A percentile compares a stretch with the other conserved stretches of the same genome.
These are phyloP conservation scores for Brasenia schreberi DNA, from an alignment of 164 flowering plant genomes.

Conservation along the genomic window DNA sequence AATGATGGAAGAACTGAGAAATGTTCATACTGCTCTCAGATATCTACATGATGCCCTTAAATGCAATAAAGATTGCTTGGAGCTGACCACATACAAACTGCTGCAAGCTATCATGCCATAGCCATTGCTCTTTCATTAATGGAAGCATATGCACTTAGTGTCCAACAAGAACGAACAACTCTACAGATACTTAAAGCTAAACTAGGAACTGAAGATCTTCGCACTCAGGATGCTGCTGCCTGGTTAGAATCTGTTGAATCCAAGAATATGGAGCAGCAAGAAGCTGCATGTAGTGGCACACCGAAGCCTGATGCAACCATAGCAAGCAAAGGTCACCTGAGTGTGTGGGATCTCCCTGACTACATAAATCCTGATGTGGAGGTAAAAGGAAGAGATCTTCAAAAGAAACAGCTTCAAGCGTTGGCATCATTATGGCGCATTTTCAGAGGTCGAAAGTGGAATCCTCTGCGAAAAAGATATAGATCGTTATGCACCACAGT, in stretches of 20 bases:
- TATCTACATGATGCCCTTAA: slow-evolving; percentile 92
- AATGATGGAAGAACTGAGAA: slow-evolving; percentile 92
- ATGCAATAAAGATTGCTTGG: slow-evolving; percentile 91
- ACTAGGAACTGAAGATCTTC: slow-evolving; percentile 86
- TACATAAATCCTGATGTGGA: slow-evolving; percentile 81
- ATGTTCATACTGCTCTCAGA: slow-evolving; percentile 30
- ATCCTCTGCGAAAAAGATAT: slow-evolving; percentile 20
- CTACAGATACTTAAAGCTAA: slow-evolving; percentile 80
- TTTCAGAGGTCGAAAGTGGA: no score
- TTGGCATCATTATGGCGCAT: slow-evolving; percentile 30
- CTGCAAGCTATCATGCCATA: slow-evolving; percentile 96
- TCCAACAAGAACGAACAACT: slow-evolving; percentile 94
- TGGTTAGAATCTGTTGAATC: slow-evolving; percentile 32
- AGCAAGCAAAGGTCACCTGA: slow-evolving; percentile 93
- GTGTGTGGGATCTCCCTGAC: slow-evolving; percentile 89
- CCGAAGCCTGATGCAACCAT: slow-evolving; percentile 96
- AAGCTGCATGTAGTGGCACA: slow-evolving; percentile 96
- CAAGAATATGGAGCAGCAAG: slow-evolving; percentile 91
- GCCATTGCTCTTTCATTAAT: slow-evolving; percentile 93
- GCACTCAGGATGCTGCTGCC: slow-evolving; percentile 95
- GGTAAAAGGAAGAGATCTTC: slow-evolving; percentile 63
- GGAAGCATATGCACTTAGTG: slow-evolving; percentile 93
- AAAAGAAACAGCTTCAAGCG: slow-evolving; percentile 77
- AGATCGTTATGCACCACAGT: slow-evolving; percentile 85
- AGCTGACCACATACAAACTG: slow-evolving; percentile 95